A percentile compares a stretch with the other conserved stretches of the same genome.
These are phyloP conservation scores for Zymoseptoria pseudotritici DNA, from an alignment of 2,329 filamentous ascomycete species.

Conservation along the genomic window DNA sequence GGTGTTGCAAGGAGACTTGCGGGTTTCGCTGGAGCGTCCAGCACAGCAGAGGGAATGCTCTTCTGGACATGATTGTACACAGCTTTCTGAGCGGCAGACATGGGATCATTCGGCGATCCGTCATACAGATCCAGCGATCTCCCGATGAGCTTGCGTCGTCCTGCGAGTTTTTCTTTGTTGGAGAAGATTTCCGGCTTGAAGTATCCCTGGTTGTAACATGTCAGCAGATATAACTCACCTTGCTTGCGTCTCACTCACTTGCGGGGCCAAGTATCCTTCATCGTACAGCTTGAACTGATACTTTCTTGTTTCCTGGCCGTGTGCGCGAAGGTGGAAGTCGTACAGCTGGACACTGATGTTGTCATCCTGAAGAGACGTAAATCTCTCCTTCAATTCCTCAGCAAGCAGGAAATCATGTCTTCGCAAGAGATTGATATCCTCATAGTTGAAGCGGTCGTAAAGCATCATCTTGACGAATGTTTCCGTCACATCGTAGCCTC, in stretches of 20 bases:
- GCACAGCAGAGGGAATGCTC: constrained; percentile 31
- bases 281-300: constrained; percentile 97
- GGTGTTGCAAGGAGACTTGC: constrained; percentile 34
- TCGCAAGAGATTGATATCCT: constrained; percentile 82
- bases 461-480: constrained; percentile 98
- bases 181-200: constrained; percentile 87
- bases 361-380: constrained; percentile 83
- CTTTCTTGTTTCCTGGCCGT: constrained; percentile 82
- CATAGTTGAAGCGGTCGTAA: constrained; percentile 89
- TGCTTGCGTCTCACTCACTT: constrained; percentile 44
- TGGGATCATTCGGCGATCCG: constrained; percentile 81
- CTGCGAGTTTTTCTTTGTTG: constrained; percentile 67
- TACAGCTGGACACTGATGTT: constrained; percentile 82
- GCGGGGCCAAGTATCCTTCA: constrained; percentile 85
- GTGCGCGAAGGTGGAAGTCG: constrained; percentile 84
- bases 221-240: not conserved
- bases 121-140: constrained; percentile 93
- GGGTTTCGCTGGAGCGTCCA: constrained; percentile 37
- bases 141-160: constrained; percentile 72
- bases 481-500: constrained; percentile 86
- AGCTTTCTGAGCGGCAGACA: constrained; percentile 73
- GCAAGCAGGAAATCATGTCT: constrained; percentile 89
- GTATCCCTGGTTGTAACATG: constrained; percentile 50
- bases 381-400: constrained; percentile 90
- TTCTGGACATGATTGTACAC: constrained; percentile 47